A percentile compares a stretch with the other conserved stretches of the same genome.
Conservation (phyloP, 768 basidiomycete genomes). For the Leccinum longicurvipes region DNA sequence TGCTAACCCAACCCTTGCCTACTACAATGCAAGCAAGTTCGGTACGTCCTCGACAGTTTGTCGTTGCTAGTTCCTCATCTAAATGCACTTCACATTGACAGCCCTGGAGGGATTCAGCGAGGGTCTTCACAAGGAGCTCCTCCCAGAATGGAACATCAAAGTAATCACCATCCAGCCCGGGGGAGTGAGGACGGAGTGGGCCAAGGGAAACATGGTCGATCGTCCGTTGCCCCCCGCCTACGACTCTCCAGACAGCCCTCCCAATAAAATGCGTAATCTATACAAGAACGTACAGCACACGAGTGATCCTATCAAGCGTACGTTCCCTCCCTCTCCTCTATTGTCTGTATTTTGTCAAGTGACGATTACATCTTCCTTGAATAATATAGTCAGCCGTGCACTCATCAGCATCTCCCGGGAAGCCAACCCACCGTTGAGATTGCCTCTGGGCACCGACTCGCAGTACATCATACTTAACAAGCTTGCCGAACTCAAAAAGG, state of each 20-base stretch:
- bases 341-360: neutral
- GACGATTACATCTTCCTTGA: neutral
- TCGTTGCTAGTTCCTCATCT: neutral
- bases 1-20: constrained; percentile 14
- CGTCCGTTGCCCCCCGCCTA: constrained; percentile 15
- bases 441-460: constrained; percentile 20
- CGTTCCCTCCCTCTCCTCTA: neutral
- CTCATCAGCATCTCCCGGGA: constrained; percentile 17
- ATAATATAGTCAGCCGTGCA: constrained; percentile 20
- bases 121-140: constrained; percentile 20
- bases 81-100: constrained; percentile 2
- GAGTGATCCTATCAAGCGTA: constrained; percentile 14
- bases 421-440: constrained; percentile 18
- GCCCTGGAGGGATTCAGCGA: constrained; percentile 29
- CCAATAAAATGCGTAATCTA: constrained; percentile 11
- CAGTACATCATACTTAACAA: constrained; percentile 16
- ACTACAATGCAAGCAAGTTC: constrained; percentile 23
- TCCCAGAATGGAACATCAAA: constrained; percentile 27
- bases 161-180: constrained; percentile 22
- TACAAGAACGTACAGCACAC: neutral
- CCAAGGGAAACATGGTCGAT: constrained; percentile 18
- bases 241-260: constrained; percentile 11
- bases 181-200: constrained; percentile 19
- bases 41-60: constrained; percentile 4
- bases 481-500: constrained; percentile 15